Percentiles rank a stretch among this genome's conserved stretches.
Conservation (phyloP, 2,329 filamentous ascomycete genomes). For the Xylariaceae sp. region DNA sequence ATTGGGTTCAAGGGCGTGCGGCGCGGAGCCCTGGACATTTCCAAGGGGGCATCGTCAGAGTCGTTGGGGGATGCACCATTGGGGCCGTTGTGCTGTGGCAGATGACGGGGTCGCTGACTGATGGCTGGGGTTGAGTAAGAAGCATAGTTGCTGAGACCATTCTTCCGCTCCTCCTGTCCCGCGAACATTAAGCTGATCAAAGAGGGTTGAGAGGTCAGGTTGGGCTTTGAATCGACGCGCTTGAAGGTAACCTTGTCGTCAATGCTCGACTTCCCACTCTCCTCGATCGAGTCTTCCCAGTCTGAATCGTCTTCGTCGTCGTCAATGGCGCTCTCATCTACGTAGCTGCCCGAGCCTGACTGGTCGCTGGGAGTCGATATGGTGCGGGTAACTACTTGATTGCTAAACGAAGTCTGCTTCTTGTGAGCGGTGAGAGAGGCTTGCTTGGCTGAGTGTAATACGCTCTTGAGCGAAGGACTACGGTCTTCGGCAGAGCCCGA, state of each 20-base stretch:
- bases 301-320: constrained; percentile 64
- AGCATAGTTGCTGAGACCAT: constrained; percentile 66
- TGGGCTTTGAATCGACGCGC: constrained; percentile 82
- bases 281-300: constrained; percentile 68
- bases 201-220: constrained; percentile 81
- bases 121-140: constrained; percentile 68
- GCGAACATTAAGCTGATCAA: constrained; percentile 88
- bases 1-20: constrained; percentile 51
- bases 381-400: constrained; percentile 67
- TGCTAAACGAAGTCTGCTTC: constrained; percentile 81
- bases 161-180: constrained; percentile 67
- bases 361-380: constrained; percentile 59
- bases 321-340: constrained; percentile 81
- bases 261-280: constrained; percentile 79
- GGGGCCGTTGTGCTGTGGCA: constrained; percentile 36
- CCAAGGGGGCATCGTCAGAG: constrained; percentile 60
- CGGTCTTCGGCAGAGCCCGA: constrained; percentile 78
- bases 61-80: constrained; percentile 54
- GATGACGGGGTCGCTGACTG: constrained; percentile 59
- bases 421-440: constrained; percentile 49
- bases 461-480: constrained; percentile 63
- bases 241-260: constrained; percentile 82
- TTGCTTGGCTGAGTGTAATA: constrained; percentile 45
- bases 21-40: constrained; percentile 60
- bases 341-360: constrained; percentile 61